phyloP scores from a whole-genome alignment of 2,329 filamentous ascomycete species.

The Aspergillus piperis region DNA sequence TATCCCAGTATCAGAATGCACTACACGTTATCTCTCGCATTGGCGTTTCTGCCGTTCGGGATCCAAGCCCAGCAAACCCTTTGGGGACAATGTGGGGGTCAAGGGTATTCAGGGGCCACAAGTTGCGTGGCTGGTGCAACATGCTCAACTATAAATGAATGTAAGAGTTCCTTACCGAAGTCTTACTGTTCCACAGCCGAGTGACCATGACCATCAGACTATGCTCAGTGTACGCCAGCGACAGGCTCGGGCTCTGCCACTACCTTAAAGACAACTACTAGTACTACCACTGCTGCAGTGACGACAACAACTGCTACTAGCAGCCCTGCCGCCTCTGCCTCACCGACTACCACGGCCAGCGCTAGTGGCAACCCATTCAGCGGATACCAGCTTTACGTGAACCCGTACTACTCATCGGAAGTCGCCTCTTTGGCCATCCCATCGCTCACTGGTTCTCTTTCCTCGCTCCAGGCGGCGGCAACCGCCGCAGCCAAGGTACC shows the following conservation, averaged over 20 bases:
- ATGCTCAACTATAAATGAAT: not conserved
- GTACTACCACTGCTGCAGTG: not conserved
- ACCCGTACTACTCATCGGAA: conserved; percentile 57
- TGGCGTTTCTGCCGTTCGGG: not conserved
- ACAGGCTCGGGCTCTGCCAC: not conserved
- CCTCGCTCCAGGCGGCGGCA: conserved; percentile 54
- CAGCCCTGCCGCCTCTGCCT: not conserved
- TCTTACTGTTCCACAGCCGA: too few species aligned
- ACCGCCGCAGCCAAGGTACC: conserved; percentile 52
- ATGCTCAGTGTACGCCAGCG: conserved; percentile 2
- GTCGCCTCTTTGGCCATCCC: conserved; percentile 61
- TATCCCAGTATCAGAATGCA: not conserved
- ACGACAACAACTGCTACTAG: not conserved
- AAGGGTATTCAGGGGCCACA: not conserved
- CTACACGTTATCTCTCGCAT: not conserved
- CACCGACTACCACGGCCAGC: conserved; percentile 19
- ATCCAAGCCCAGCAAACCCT: conserved; percentile 3
- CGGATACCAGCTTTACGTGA: conserved; percentile 54
- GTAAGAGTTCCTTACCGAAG: not conserved
- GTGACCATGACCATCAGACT: not conserved
- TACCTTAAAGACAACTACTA: conserved; percentile 1
- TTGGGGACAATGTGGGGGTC: not conserved
- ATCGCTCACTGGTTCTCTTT: conserved; percentile 53
- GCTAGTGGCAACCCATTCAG: conserved; percentile 54
- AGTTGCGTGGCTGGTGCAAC: not conserved